phyloP scores from a whole-genome alignment of 2,329 filamentous ascomycete species.

The Dactylonectria macrodidyma region DNA sequence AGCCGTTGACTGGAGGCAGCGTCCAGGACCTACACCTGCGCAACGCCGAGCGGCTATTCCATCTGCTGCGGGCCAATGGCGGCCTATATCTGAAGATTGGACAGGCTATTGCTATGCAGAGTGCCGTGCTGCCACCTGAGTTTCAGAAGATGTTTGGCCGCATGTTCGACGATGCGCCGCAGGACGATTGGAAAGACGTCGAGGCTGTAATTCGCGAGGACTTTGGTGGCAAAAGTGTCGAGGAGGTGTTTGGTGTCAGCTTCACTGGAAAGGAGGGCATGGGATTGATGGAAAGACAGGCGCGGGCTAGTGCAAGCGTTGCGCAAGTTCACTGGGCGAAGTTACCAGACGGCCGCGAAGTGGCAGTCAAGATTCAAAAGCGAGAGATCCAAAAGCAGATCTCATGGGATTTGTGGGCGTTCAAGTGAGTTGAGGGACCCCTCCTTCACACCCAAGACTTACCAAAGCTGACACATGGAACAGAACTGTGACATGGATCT shows the following conservation, averaged over 20 bases:
- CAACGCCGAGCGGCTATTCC: conserved; percentile 86
- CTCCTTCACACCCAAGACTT: background rate
- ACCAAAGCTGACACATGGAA: conserved; percentile 31
- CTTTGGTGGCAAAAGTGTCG: conserved; percentile 82
- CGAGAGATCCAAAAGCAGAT: conserved; percentile 93
- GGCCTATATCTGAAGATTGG: conserved; percentile 98
- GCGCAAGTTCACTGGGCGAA: conserved; percentile 97
- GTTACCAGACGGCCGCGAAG: conserved; percentile 87
- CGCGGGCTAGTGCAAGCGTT: conserved; percentile 87
- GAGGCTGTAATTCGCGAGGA: conserved; percentile 89
- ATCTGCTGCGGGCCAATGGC: conserved; percentile 87
- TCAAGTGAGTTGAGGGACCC: conserved; percentile 73
- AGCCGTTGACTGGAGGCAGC: conserved; percentile 81
- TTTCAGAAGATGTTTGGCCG: conserved; percentile 96
- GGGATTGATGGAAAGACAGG: conserved; percentile 73
- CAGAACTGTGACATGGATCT: conserved; percentile 84
- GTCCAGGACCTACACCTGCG: conserved; percentile 85
- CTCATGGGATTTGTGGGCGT: conserved; percentile 95
- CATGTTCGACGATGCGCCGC: conserved; percentile 98
- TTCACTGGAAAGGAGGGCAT: conserved; percentile 80
- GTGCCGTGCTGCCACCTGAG: conserved; percentile 90
- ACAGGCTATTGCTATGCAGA: conserved; percentile 98
- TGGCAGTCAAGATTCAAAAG: conserved; percentile 98
- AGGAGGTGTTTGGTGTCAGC: conserved; percentile 94
- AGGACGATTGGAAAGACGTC: conserved; percentile 89